Conservation (phyloP, 768 basidiomycete species). For the Psilocybe sp. region DNA sequence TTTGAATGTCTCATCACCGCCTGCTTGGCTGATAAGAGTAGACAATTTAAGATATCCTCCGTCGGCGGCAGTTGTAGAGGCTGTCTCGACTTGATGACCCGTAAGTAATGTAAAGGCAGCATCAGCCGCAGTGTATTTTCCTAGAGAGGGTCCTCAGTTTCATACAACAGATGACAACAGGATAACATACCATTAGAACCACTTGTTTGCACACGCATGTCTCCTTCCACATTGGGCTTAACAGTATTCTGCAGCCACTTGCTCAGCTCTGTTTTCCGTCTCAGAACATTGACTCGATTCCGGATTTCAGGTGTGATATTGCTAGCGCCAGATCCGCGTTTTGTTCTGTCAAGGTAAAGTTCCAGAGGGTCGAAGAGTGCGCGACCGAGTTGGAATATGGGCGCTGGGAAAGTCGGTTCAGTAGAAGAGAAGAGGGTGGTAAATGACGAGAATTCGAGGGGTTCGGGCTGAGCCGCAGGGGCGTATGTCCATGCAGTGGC, state of each 20-base stretch:
- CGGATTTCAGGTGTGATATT: constrained; percentile 59
- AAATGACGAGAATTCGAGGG: constrained; percentile 79
- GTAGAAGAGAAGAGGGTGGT: constrained; percentile 64
- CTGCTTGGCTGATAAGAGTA: constrained; percentile 84
- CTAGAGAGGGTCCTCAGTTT: constrained; percentile 12
- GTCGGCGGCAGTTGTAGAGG: constrained; percentile 71
- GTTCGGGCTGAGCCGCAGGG: constrained; percentile 24
- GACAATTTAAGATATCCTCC: constrained; percentile 82
- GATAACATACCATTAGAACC: constrained; percentile 23
- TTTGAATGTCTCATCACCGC: constrained; percentile 72
- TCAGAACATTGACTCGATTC: constrained; percentile 56
- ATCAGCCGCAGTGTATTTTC: constrained; percentile 39
- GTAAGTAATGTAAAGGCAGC: constrained; percentile 77
- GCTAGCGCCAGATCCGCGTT: constrained; percentile 13
- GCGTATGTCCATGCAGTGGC: constrained; percentile 8
- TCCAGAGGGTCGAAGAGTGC: constrained; percentile 88
- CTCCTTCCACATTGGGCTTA: constrained; percentile 65
- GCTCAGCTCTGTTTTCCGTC: constrained; percentile 77
- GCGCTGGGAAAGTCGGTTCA: constrained; percentile 72
- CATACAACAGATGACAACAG: neutral
- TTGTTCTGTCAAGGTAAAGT: constrained; percentile 47
- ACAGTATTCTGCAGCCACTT: constrained; percentile 82
- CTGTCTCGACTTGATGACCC: constrained; percentile 85
- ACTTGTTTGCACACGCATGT: constrained; percentile 41
- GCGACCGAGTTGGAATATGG: constrained; percentile 82